Conservation (phyloP, 2,329 filamentous ascomycete species). For the Lecanicillium sp. region DNA sequence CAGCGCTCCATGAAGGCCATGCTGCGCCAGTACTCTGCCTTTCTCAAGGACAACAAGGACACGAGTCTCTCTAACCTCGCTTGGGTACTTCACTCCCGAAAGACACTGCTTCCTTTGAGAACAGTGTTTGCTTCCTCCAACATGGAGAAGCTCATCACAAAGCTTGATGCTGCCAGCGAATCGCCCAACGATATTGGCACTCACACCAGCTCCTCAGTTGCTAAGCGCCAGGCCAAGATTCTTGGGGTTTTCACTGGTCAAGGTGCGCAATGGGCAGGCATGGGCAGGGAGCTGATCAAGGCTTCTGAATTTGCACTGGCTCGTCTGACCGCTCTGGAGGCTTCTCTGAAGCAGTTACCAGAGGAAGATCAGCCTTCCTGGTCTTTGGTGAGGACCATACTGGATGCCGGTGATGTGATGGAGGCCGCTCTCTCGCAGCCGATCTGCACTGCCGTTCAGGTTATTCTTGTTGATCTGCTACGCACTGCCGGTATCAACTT, state of each 20-base stretch:
- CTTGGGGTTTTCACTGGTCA: constrained; percentile 26
- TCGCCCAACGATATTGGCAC: neutral
- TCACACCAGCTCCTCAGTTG: neutral
- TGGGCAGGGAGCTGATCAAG: constrained; percentile 28
- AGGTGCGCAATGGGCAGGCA: constrained; percentile 24
- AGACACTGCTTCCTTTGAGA: neutral
- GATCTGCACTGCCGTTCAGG: constrained; percentile 24
- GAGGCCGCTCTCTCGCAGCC: constrained; percentile 26
- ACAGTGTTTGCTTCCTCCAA: neutral
- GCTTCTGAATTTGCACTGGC: too few species aligned
- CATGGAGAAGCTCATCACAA: neutral
- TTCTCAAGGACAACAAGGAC: neutral
- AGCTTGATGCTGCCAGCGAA: neutral
- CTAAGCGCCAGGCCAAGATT: constrained; percentile 1
- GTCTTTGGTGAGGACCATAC: constrained; percentile 19
- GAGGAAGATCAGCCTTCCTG: constrained; percentile 20
- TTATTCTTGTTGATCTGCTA: constrained; percentile 23
- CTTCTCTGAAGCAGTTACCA: constrained; percentile 16
- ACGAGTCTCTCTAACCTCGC: neutral
- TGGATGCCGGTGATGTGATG: too few species aligned
- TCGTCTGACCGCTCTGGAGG: too few species aligned
- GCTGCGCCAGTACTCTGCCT: neutral
- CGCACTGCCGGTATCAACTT: constrained; percentile 27
- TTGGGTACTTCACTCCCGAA: neutral
- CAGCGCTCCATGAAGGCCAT: neutral